Evolutionary conservation across 345 rosid species (phyloP).

Genomic region (Erodium maritimum): DNA sequence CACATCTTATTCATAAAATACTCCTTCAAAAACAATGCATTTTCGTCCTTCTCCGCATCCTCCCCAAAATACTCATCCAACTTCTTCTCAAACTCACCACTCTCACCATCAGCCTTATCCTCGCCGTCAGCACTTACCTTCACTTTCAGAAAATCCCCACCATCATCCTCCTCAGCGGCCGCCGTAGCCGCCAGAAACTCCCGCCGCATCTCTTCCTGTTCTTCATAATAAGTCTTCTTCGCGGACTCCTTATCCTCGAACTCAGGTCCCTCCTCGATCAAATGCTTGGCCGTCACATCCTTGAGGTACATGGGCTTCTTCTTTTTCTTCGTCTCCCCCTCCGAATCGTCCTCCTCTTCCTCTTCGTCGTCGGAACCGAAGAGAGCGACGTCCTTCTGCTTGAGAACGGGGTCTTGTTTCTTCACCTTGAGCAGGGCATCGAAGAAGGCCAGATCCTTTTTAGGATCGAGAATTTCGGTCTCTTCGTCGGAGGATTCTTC

Average conservation of each 20-base stretch:
- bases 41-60: too few species aligned
- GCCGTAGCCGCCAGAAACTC: slow-evolving; percentile 45
- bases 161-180: slow-evolving; percentile 16
- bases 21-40: too few species aligned
- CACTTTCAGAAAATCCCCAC: too few species aligned
- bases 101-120: too few species aligned
- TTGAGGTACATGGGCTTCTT: slow-evolving; percentile 43
- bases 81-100: too few species aligned
- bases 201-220: slow-evolving; percentile 47
- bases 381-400: slow-evolving; percentile 27
- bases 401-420: slow-evolving; percentile 37
- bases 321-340: slow-evolving; percentile 9
- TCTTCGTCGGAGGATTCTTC: slow-evolving; percentile 20
- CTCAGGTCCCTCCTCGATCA: slow-evolving; percentile 67
- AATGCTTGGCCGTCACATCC: slow-evolving; percentile 57
- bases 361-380: slow-evolving; percentile 34
- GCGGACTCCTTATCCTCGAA: slow-evolving; percentile 24
- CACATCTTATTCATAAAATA: too few species aligned
- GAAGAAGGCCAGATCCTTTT: slow-evolving; percentile 30
- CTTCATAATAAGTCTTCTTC: slow-evolving; percentile 36
- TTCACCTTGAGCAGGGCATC: slow-evolving; percentile 39
- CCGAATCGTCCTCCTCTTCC: slow-evolving; percentile 12
- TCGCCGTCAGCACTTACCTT: too few species aligned
- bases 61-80: too few species aligned
- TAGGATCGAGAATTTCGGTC: slow-evolving; percentile 9